These are phyloP conservation scores for Triticum urartu DNA, from an alignment of 176 grass and related monocot genomes.

Conservation along the genomic window DNA sequence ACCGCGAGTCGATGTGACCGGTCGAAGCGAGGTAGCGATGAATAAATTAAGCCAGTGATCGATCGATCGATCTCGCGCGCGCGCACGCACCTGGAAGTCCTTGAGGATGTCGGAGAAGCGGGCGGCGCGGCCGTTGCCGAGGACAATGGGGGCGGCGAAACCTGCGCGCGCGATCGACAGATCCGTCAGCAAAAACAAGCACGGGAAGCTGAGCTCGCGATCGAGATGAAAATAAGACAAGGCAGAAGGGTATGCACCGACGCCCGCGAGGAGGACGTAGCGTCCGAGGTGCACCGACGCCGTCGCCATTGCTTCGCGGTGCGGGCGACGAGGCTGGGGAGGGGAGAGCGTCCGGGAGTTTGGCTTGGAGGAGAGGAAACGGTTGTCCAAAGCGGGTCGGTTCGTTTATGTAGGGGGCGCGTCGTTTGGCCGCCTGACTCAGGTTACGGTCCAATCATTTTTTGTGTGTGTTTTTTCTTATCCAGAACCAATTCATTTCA, in stretches of 20 bases:
- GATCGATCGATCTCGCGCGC: not conserved
- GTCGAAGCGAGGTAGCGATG: not conserved
- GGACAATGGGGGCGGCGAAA: constrained; percentile 26
- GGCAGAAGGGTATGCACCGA: constrained; percentile 19
- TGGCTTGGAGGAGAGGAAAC: not conserved
- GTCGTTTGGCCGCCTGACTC: not conserved
- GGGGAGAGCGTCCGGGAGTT: not conserved
- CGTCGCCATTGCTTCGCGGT: constrained; percentile 59
- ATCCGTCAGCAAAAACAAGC: not conserved
- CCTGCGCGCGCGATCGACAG: not conserved
- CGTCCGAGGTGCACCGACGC: constrained; percentile 23
- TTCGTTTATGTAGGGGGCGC: not conserved
- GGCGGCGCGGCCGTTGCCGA: constrained; percentile 36
- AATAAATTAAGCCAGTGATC: not conserved
- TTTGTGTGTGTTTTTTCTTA: no score
- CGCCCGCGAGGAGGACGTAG: constrained; percentile 36
- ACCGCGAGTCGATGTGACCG: not conserved
- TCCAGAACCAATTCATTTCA: no score
- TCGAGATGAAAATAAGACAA: not conserved
- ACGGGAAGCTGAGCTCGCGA: not conserved
- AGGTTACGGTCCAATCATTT: no score
- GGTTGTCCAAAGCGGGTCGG: not conserved
- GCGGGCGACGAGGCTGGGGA: not conserved
- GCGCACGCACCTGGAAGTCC: constrained; percentile 51
- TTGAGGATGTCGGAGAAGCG: constrained; percentile 48